Base-by-base conservation (phyloP, 768 basidiomycete species). In the Leccinum subgranulosum region DNA sequence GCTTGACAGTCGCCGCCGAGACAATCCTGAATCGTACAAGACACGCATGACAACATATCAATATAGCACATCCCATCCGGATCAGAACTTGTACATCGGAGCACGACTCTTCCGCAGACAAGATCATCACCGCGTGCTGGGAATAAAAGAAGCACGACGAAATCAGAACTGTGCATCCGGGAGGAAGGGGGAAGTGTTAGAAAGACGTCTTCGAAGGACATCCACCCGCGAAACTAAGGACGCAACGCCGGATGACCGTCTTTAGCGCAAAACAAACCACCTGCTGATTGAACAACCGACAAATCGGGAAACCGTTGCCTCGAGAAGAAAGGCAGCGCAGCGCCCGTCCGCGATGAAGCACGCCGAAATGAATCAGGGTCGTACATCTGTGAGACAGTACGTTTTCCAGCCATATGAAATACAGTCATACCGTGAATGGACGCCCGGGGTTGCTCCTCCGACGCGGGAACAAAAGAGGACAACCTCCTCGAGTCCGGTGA, bases 311-410 rank as follows among this genome's bases (percentile, higher is more conserved):
- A 60, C 45, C n/a, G 6, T 43, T 53, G 47, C 60, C 54, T 70
- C 49, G 60, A 59, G 60, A 46, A 28, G 55, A 60, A 56, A 39
- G 27, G 2, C 11, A 33, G 11, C 41, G 11, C 25, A 57, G 53
- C 51, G 46, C 55, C 39, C 49, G 51, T 56, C 66, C 63, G 64
- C 61, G 6, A 52, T 54, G 21, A 59, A 56, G 54, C 6, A 57
- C 56, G 59, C 68, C 68, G 68, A 69, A 69, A 69, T 69, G 69
- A 71, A 64, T 57, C 67, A 71, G 68, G 69, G 66, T 50, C 61
- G 58, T n/a, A 19, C 8, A 46, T 47, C 34, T 57, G 57, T 21
- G 57, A 49, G 57, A 57, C 52, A 7, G 46, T 51, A 27, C 9
- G 17, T 25, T 33, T 53, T 49, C 47, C 17, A 23, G 43, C 41